Percentiles rank a stretch among this genome's conserved stretches.
Conservation (phyloP, 179 eudicot species). For the Spergularia azorica region DNA sequence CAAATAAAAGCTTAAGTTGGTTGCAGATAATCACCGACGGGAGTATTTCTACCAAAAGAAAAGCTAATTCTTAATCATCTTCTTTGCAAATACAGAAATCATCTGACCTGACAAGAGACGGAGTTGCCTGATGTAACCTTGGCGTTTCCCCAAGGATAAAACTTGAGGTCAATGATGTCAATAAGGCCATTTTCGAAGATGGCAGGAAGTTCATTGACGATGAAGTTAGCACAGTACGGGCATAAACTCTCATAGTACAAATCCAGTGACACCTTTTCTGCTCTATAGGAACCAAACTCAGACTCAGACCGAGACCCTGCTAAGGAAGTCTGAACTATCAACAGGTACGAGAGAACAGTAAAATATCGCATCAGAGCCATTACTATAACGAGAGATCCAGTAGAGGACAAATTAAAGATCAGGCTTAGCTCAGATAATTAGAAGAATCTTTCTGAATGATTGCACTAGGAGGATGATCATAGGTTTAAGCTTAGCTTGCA, state of each 20-base stretch:
- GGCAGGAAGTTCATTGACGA: constrained; percentile 39
- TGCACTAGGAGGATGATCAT: neutral
- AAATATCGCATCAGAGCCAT: constrained; percentile 7
- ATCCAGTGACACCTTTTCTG: constrained; percentile 40
- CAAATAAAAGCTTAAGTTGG: constrained; percentile 7
- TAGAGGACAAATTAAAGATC: neutral
- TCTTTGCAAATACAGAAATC: neutral
- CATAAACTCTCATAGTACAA: constrained; percentile 64
- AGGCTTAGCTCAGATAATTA: neutral
- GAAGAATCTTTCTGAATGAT: neutral
- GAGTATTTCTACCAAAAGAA: too few species aligned
- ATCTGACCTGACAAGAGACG: constrained; percentile 58
- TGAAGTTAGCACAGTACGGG: constrained; percentile 59
- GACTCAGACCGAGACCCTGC: neutral
- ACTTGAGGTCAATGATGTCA: constrained; percentile 50
- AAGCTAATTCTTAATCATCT: too few species aligned
- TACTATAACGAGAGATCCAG: neutral
- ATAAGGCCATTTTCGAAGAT: constrained; percentile 47
- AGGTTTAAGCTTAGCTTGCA: constrained; percentile 6
- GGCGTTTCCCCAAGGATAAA: constrained; percentile 71
- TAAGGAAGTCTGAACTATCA: constrained; percentile 12
- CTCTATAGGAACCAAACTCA: neutral
- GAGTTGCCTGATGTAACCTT: constrained; percentile 34
- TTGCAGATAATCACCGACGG: neutral
- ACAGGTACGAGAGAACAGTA: constrained; percentile 17